Percentiles rank a stretch among this genome's conserved stretches.
phyloP scores from a whole-genome alignment of 208 protist species.

The Acanthamoeba sp. region DNA sequence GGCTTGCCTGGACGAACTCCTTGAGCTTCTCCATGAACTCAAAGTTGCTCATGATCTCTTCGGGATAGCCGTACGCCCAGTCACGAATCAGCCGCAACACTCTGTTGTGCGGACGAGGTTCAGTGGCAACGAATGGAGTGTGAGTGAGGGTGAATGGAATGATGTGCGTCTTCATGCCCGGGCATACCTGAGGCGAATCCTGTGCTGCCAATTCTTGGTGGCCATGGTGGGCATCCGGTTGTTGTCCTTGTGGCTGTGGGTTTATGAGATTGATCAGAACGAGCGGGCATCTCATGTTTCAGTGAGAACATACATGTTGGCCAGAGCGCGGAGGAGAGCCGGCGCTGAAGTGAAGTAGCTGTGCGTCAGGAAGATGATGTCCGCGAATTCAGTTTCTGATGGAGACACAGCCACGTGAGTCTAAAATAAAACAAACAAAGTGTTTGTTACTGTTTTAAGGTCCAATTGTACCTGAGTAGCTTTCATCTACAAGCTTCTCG shows the following conservation, averaged over 20 bases:
- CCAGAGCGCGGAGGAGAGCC: neutral
- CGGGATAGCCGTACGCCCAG: constrained; percentile 6
- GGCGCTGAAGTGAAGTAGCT: constrained; percentile 53
- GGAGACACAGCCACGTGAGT: neutral
- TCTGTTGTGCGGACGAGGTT: neutral
- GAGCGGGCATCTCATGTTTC: neutral
- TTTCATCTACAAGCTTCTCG: constrained; percentile 61
- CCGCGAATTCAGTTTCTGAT: constrained; percentile 43
- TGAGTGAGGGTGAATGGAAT: neutral
- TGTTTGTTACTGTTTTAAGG: no score
- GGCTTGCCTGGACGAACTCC: neutral
- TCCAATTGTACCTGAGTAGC: constrained; percentile 28
- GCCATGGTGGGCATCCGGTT: constrained; percentile 25
- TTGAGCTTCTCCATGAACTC: neutral
- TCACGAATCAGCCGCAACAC: neutral
- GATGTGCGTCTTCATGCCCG: neutral
- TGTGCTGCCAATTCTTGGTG: constrained; percentile 28
- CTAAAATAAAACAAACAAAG: neutral
- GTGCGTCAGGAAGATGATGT: constrained; percentile 58
- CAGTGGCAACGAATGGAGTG: neutral
- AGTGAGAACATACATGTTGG: constrained; percentile 11
- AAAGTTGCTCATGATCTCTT: neutral
- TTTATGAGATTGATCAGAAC: neutral
- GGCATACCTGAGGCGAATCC: neutral
- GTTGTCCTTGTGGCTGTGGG: constrained; percentile 12